These are phyloP conservation scores for Solanum boliviense DNA, from an alignment of 257 asterid species.

Conservation along the genomic window DNA sequence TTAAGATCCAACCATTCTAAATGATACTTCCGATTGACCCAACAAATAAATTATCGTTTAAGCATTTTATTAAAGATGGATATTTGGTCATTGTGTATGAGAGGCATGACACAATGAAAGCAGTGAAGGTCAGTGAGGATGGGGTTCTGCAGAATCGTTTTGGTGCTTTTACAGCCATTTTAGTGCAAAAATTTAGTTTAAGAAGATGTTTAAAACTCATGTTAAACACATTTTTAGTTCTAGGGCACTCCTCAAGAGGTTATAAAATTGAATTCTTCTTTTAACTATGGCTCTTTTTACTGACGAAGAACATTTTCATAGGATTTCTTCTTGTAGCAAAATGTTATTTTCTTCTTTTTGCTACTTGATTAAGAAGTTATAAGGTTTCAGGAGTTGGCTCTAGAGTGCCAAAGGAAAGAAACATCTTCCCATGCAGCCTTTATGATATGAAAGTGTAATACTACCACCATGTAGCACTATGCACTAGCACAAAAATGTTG, in stretches of 20 bases:
- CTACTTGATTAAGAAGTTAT: background rate
- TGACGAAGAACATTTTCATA: background rate
- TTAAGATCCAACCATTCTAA: background rate
- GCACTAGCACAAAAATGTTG: background rate
- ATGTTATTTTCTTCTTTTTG: background rate
- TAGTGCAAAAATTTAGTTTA: background rate
- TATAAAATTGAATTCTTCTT: background rate
- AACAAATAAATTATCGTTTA: slow-evolving; percentile 37
- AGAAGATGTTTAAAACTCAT: background rate
- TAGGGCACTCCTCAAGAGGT: background rate
- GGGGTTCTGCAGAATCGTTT: slow-evolving; percentile 37
- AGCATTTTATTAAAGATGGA: slow-evolving; percentile 45
- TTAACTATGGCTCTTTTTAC: background rate
- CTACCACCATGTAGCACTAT: background rate
- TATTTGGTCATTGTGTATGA: slow-evolving; percentile 82
- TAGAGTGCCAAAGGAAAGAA: background rate
- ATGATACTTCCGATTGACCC: slow-evolving; percentile 42
- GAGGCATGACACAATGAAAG: slow-evolving; percentile 66
- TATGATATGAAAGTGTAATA: background rate
- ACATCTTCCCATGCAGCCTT: background rate
- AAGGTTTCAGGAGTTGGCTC: background rate
- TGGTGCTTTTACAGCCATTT: background rate
- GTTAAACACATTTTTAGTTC: background rate
- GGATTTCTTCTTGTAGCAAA: background rate
- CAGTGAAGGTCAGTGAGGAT: slow-evolving; percentile 44